Base-by-base conservation (phyloP, 2,329 filamentous ascomycete species). In the Trichoderma sp. region DNA sequence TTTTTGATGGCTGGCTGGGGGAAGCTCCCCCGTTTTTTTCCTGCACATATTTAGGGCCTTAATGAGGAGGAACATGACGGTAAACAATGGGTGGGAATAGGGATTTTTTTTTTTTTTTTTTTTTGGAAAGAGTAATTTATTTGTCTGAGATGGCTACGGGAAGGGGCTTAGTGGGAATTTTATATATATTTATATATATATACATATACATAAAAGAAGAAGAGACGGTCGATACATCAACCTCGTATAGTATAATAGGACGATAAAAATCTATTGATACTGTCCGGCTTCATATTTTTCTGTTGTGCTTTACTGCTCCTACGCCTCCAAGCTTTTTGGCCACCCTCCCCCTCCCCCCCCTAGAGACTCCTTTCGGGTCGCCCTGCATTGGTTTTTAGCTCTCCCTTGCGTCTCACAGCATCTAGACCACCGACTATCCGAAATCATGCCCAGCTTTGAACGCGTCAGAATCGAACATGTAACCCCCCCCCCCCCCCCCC, bases 61-160 rank as follows among this genome's bases (percentile, higher is more conserved):
- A 68, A 68, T 68, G 59, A 68, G 66, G 66, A 64, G 66, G 59
- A 48, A 52, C 52, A 59, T 53, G 59, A 68, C 13, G 35, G 39
- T 53, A 32, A 59, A 45, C 29, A 19, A 13, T 27, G 45, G 50
- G 19, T 15, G 29, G 35, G 34, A 35, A 52, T 52, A 19, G 35
- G 42, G 39, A 35, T n/a, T n/a, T n/a, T n/a, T n/a, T n/a, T n/a
- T n/a, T n/a, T n/a, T n/a, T n/a, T n/a, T n/a, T n/a, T n/a, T n/a
- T n/a, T n/a, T n/a, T n/a, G 42, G 58, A 50, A 34, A 12, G 27
- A 56, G 48, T 64, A 57, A 58, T 54, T 42, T 42, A 6, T 1
- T 17, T 5, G n/a, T 7, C 9, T 29, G 39, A 32, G 8, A n/a
- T 52, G 22, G 42, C 29, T 53, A 54, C 17, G 15, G 9, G 48